Base-by-base conservation (phyloP, 495 filamentous ascomycete genomes). In the Aspergillus carlsbadensis region DNA sequence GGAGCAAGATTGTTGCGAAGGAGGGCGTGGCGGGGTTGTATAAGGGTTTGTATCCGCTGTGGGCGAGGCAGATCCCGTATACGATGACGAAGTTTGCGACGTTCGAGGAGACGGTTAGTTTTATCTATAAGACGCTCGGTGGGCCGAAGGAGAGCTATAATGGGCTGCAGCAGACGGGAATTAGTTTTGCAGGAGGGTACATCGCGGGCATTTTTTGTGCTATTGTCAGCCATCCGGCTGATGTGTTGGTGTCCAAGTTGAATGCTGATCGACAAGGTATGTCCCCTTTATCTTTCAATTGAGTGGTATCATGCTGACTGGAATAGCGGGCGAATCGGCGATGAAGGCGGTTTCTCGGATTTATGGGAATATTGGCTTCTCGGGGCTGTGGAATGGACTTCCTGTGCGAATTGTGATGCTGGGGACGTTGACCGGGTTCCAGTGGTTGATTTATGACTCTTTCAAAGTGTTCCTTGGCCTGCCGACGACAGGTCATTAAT, bases 21-120 rank as follows among this genome's bases (percentile, higher is more conserved):
- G 86, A 88, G 55, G 85, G 86, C 5, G 59, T 79, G 22, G 66
- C 65, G 10, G 84, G 85, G 7, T 65, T 89, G 22, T 88, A 88
- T 60, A 88, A 87, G 73, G 86, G 86, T 11, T 60, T 89, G 46
- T 83, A 83, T 61, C 86, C 86, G 44, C 74, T 89, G 17, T 89
- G 86, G 86, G 86, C 80, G 10, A 73, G 86, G 15, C 86, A 89
- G 70, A 87, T 89, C 47, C 85, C 85, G 2, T 88, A 89, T 63
- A 89, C 86, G 0, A 89, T 89, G 86, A 83, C 84, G 35, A 89
- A 89, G 70, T 89, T 89, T 66, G 86, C 86, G 10, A 87, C 85
- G 0, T 89, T 89, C 64, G 86, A 89, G 72, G 82, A 81, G 64
- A 85, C 84, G 1, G 86, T 89, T 7, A 77, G 74, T 41, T 47